Evolutionary conservation across 2,329 filamentous ascomycete species (phyloP).

Genomic region (Ambrosiella beaveri): DNA sequence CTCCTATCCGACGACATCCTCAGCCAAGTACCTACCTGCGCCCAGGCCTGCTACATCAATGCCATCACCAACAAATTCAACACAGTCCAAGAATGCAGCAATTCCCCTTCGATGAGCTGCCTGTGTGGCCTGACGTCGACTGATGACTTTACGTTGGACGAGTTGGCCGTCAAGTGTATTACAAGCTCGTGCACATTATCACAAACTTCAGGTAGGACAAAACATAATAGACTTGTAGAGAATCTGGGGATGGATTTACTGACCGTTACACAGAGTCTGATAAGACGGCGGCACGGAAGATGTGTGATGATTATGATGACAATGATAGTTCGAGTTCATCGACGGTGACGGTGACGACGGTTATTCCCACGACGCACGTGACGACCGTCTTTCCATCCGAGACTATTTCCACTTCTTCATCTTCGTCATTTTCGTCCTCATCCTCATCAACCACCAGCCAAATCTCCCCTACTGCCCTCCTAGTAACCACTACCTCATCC

Average conservation of each 20-base stretch:
- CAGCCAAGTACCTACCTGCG: conserved; percentile 6
- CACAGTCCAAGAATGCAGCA: neutral
- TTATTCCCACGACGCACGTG: neutral
- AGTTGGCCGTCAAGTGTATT: conserved; percentile 8
- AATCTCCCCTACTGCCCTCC: conserved; percentile 5
- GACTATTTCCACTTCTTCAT: neutral
- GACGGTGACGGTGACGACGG: neutral
- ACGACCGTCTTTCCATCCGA: conserved; percentile 1
- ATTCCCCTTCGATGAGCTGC: conserved; percentile 5
- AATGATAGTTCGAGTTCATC: neutral
- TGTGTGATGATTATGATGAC: neutral
- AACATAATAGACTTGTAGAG: neutral
- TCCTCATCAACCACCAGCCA: conserved; percentile 3
- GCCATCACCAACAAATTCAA: conserved; percentile 5
- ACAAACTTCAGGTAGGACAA: conserved; percentile 4
- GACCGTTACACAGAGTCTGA: conserved; percentile 3
- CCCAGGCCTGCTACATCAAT: neutral
- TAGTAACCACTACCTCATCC: neutral
- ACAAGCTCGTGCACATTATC: neutral
- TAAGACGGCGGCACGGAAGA: neutral
- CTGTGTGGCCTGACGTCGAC: conserved; percentile 7
- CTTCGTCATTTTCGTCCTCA: neutral
- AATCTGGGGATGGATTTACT: neutral
- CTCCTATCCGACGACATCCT: conserved; percentile 3
- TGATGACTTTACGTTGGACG: neutral